Percentiles rank a stretch among this genome's conserved stretches.
Conservation (phyloP, 1,284 basidiomycete genomes). For the Cystobasidium sp. region DNA sequence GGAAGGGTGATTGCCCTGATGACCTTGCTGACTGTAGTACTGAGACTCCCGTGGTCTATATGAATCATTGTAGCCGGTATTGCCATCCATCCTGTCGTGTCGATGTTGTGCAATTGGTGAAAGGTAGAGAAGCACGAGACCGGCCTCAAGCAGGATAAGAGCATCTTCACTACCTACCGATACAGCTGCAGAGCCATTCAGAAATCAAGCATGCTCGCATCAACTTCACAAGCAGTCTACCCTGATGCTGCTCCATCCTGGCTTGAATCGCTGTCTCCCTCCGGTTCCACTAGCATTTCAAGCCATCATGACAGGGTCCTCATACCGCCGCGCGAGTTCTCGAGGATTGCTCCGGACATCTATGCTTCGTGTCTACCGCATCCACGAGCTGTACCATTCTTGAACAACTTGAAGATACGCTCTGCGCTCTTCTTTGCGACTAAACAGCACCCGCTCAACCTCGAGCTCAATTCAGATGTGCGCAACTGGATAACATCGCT, state of each 20-base stretch:
- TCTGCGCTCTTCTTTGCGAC: slow-evolving; percentile 25
- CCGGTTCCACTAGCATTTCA: background rate
- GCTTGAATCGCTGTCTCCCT: background rate
- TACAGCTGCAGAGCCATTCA: background rate
- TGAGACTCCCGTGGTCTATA: too few relatives aligned
- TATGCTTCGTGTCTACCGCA: slow-evolving; percentile 24
- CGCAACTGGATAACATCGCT: slow-evolving; percentile 11
- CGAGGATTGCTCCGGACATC: slow-evolving; percentile 11
- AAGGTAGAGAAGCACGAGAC: slow-evolving; percentile 8
- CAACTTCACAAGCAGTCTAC: slow-evolving; percentile 1
- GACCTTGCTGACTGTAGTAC: too few relatives aligned
- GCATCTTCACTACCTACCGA: background rate
- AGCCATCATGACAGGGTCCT: background rate
- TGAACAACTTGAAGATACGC: background rate
- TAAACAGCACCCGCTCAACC: slow-evolving; percentile 26
- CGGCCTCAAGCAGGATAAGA: background rate
- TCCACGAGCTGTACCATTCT: slow-evolving; percentile 26
- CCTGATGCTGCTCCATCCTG: background rate
- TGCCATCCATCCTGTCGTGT: background rate
- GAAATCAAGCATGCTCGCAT: slow-evolving; percentile 12
- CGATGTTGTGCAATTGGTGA: background rate
- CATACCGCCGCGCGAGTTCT: slow-evolving; percentile 30
- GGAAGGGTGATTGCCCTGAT: too few relatives aligned
- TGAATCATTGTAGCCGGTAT: too few relatives aligned
- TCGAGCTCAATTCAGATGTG: slow-evolving; percentile 9